Conservation (phyloP, 345 rosid species). For the Jatropha curcas region DNA sequence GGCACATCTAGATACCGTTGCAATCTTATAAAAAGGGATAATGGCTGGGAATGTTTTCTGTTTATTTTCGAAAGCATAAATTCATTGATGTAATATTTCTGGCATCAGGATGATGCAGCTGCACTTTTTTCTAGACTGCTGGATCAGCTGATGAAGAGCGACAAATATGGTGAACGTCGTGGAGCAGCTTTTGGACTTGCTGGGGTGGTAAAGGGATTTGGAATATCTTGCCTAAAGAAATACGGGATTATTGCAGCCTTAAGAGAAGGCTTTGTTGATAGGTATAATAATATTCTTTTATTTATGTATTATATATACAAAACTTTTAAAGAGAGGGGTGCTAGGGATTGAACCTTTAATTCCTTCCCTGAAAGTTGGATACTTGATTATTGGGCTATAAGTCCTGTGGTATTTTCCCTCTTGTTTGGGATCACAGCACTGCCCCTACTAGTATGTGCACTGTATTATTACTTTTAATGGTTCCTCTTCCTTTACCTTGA, state of each 20-base stretch:
- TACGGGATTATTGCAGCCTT: constrained; percentile 61
- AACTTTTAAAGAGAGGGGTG: background rate
- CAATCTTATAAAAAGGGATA: background rate
- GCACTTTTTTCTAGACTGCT: constrained; percentile 70
- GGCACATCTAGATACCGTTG: background rate
- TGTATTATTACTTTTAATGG: no score
- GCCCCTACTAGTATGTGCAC: background rate
- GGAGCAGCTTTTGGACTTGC: constrained; percentile 99
- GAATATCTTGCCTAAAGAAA: constrained; percentile 82
- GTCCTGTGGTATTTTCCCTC: background rate
- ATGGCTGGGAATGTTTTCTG: background rate
- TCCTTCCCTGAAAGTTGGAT: background rate
- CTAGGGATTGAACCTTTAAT: background rate
- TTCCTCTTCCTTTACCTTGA: no score
- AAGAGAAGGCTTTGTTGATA: constrained; percentile 72
- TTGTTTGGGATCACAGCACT: background rate
- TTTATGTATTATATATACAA: background rate
- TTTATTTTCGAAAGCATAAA: background rate
- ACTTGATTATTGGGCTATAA: background rate
- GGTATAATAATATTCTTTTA: constrained; percentile 40
- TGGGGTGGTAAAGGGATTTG: constrained; percentile 89
- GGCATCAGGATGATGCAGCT: constrained; percentile 70
- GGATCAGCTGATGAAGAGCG: constrained; percentile 85
- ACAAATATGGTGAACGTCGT: constrained; percentile 95
- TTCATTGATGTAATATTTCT: constrained; percentile 9